Base-by-base conservation (phyloP, 2,329 filamentous ascomycete species). In the Aspergillus bombycis region DNA sequence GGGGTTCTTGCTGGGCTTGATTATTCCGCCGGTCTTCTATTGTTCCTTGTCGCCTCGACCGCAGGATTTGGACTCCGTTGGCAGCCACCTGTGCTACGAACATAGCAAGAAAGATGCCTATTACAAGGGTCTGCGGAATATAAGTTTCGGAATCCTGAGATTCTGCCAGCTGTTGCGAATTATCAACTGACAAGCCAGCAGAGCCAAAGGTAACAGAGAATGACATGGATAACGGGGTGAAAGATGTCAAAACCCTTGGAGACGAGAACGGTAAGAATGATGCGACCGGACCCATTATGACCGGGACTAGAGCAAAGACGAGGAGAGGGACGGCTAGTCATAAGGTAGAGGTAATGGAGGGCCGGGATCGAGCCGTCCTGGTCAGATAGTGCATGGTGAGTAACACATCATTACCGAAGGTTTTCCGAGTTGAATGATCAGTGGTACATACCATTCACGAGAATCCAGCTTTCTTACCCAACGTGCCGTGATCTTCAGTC, bases 381-480 rank as follows among this genome's bases (percentile, higher is more conserved):
- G 38, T 41, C 57, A 56, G 41, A 64, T 7, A 57, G n/a, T 23
- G 21, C 21, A 62, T 50, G n/a, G 69, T 65, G 62, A 65, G 61
- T 63, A 50, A 52, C 46, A 57, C 34, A 55, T 26, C n/a, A 36
- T 55, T 63, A 60, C 34, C 38, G 61, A 38, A 45, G 23, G 65
- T 57, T 19, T 36, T 56, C 38, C 8, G 21, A 34, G 14, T 28
- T 60, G 53, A 41, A 60, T n/a, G 41, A 12, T 50, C 52, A 45
- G 26, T 2, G 23, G 30, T 57, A 71, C 90, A 85, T 82, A 94
- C 91, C 89, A 92, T 80, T 87, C 83, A 68, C 85, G 86, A 57
- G 83, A 83, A 73, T 93, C 89, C 78, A 92, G 89, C 72, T 90
- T 86, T 62, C 86, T 80, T 65, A 94, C 90, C 93, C 93, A 97